Evolutionary conservation across 306 rosid genomes (phyloP).

Genomic region (Phaseolus lunatus): DNA sequence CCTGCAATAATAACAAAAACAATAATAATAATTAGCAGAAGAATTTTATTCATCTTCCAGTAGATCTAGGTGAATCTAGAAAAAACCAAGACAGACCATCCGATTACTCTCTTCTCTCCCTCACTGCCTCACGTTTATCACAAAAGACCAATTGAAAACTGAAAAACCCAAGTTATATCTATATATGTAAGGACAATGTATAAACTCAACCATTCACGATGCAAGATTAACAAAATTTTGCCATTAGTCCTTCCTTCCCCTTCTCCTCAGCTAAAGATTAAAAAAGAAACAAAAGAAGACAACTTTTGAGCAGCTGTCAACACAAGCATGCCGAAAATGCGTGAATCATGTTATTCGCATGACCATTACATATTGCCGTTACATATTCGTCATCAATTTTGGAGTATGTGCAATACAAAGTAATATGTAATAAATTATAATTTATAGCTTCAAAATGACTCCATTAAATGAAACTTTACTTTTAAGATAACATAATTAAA

Average conservation of each 20-base stretch:
- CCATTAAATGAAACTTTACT: slow-evolving; percentile 8
- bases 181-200: not conserved
- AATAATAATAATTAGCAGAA: slow-evolving; percentile 14
- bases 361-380: slow-evolving; percentile 20
- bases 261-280: slow-evolving; percentile 3
- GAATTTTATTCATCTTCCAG: slow-evolving; percentile 15
- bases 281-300: not conserved
- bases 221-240: slow-evolving; percentile 1
- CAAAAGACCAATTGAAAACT: slow-evolving; percentile 3
- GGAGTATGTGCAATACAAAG: not conserved
- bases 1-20: slow-evolving; percentile 62
- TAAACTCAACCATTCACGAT: slow-evolving; percentile 21
- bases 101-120: not conserved
- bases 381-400: slow-evolving; percentile 20
- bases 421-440: slow-evolving; percentile 26
- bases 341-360: not conserved
- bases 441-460: slow-evolving; percentile 34
- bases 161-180: not conserved
- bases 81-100: slow-evolving; percentile 21
- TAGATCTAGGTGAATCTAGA: slow-evolving; percentile 8
- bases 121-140: not conserved
- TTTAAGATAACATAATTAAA: not conserved
- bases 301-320: slow-evolving; percentile 10
- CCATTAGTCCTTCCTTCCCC: slow-evolving; percentile 16
- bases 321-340: not conserved